Conservation (phyloP, 2,329 filamentous ascomycete genomes). For the Botrytis aclada region DNA sequence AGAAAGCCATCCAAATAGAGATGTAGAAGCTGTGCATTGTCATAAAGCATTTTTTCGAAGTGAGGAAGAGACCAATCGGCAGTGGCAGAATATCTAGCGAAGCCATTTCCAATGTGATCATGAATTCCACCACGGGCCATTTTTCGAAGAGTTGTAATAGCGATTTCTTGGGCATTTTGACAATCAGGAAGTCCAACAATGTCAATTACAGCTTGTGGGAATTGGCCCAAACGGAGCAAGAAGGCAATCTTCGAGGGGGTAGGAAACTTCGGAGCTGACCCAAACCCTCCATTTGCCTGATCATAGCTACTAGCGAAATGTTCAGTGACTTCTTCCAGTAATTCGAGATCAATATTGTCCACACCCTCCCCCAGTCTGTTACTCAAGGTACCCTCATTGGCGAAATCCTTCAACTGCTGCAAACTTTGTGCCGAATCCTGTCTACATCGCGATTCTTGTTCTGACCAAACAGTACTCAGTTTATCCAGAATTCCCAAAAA, state of each 20-base stretch:
- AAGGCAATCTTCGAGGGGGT: slow-evolving; percentile 84
- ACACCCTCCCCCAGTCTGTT: slow-evolving; percentile 43
- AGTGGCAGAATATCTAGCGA: slow-evolving; percentile 84
- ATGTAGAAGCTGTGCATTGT: slow-evolving; percentile 81
- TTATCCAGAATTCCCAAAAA: slow-evolving; percentile 83
- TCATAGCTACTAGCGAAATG: slow-evolving; percentile 83
- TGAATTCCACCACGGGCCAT: slow-evolving; percentile 72
- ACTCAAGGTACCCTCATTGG: slow-evolving; percentile 76
- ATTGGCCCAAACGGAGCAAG: slow-evolving; percentile 69
- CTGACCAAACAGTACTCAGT: slow-evolving; percentile 70
- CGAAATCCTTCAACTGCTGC: slow-evolving; percentile 77
- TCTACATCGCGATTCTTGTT: slow-evolving; percentile 78
- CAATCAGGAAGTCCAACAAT: slow-evolving; percentile 85
- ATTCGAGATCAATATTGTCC: slow-evolving; percentile 80
- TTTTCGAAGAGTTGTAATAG: slow-evolving; percentile 71
- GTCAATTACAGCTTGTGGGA: slow-evolving; percentile 70
- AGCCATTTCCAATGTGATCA: slow-evolving; percentile 75
- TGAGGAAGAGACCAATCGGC: slow-evolving; percentile 90
- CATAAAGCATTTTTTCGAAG: slow-evolving; percentile 96
- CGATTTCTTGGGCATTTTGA: slow-evolving; percentile 71
- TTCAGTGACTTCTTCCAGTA: slow-evolving; percentile 84
- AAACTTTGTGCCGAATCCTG: slow-evolving; percentile 82
- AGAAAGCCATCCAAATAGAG: slow-evolving; percentile 87
- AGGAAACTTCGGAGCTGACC: slow-evolving; percentile 78
- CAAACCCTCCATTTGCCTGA: slow-evolving; percentile 74